Percentiles rank a stretch among this genome's conserved stretches.
These are phyloP conservation scores for Colletotrichum sublineola DNA, from an alignment of 2,329 filamentous ascomycete species.

Conservation along the genomic window DNA sequence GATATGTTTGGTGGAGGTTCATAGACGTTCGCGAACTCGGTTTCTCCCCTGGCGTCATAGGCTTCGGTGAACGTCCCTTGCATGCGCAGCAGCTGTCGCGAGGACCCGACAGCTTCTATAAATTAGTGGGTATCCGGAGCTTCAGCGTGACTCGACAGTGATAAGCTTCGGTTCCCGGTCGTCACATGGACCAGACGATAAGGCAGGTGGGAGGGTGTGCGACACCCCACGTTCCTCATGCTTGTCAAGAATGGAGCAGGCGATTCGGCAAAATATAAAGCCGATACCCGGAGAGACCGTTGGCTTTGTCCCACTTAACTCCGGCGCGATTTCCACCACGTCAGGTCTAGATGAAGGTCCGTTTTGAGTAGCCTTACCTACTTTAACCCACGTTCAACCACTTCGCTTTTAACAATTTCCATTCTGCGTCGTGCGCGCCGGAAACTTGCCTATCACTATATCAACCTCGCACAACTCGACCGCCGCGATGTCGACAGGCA, in stretches of 20 bases:
- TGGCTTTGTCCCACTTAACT: slow-evolving; percentile 34
- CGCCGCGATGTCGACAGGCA: slow-evolving; percentile 51
- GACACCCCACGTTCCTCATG: slow-evolving; percentile 17
- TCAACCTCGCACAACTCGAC: not conserved
- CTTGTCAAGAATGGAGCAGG: not conserved
- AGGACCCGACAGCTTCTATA: slow-evolving; percentile 27
- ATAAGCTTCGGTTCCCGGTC: slow-evolving; percentile 36
- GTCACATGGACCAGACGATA: slow-evolving; percentile 39
- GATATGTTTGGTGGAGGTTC: slow-evolving; percentile 27
- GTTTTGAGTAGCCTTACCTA: slow-evolving; percentile 14
- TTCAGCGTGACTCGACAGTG: slow-evolving; percentile 36
- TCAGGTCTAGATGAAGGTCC: slow-evolving; percentile 25
- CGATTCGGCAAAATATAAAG: slow-evolving; percentile 23
- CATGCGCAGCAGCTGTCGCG: slow-evolving; percentile 34
- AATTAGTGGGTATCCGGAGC: slow-evolving; percentile 15
- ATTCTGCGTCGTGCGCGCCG: slow-evolving; percentile 15
- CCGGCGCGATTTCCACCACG: slow-evolving; percentile 32
- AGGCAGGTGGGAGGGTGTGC: slow-evolving; percentile 14
- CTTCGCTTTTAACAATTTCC: not conserved
- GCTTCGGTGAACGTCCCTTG: slow-evolving; percentile 36
- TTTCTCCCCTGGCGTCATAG: slow-evolving; percentile 40
- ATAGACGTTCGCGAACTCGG: slow-evolving; percentile 12
- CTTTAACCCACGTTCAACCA: slow-evolving; percentile 18
- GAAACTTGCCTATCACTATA: not conserved
- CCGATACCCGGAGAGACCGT: slow-evolving; percentile 23